Evolutionary conservation across 768 basidiomycete genomes (phyloP), one percentile per base, ranked within the genome.

Genomic region (Mrakia gelida): DNA sequence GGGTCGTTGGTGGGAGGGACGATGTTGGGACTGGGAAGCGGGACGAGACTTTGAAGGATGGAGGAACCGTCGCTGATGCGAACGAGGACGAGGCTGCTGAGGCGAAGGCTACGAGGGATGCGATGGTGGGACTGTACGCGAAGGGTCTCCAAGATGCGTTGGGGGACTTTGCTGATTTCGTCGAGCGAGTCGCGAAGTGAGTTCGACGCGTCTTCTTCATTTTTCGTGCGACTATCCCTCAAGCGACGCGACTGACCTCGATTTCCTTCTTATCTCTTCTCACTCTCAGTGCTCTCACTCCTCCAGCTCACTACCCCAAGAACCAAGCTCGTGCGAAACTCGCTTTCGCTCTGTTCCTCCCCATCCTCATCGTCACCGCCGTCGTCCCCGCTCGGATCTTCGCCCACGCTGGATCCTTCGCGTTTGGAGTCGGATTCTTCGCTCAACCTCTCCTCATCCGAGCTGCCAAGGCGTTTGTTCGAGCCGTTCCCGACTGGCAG

Each of bases 401-500:
- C 80, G 82, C 82, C 1, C 80, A 84, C 7, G 79, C 80, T 41
- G 83, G 82, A 2, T 82, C 83, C 5, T 85, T 86, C 79, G 73
- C 79, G 0, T 82, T 86, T 75, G 86, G 86, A 1, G 79, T 85
- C 62, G 84, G 78, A 10, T 83, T 86, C 78, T 86, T 84, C 79
- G 86, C 82, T 61, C 85, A 85, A 68, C 85, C 85, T 7, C 41
- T 85, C 32, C 76, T 86, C 74, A 81, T 81, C 26, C 81, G 81
- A 30, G 84, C 77, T 30, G 79, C 79, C 11, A 81, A 80, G 61
- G 71, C 81, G 68, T 82, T 85, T 52, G 77, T 84, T 26, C 80
- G 82, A 68, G 75, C 80, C 59, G 83, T 85, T 16, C 85, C 85
- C n/a, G 81, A 86, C 79, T 86, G 86, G 86, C 80, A 83, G 79